Evolutionary conservation across 2,329 filamentous ascomycete genomes (phyloP), one percentile per base, ranked within the genome.

Genomic region (Dactylonectria estremocensis): DNA sequence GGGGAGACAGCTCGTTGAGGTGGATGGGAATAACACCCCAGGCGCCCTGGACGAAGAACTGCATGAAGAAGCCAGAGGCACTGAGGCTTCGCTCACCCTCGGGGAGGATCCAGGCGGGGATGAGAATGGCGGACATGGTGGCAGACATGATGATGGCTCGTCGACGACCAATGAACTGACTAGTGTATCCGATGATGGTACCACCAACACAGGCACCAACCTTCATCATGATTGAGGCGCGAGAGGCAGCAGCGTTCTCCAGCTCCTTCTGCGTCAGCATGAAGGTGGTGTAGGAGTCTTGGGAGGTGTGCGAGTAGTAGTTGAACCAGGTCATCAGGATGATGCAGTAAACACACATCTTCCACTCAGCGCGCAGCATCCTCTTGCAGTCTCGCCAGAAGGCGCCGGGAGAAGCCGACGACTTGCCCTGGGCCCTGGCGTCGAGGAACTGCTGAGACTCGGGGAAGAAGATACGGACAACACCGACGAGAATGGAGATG

Each of bases 201-300:
- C 92, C 92, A 37, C 92, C 93, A 1, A 94, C 88, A 72, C 91
- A 93, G 49, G 93, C 92, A 28, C 93, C 93, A 1, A 88, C 90
- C 82, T 95, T 95, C 90, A 94, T 94, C 66, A 95, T 80, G 72
- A 95, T 95, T n/a, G 89, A 92, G 16, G 92, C 92, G n/a, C 92
- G 89, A 8, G 88, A 92, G 5, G 92, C 91, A 1, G 85, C 86
- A 1, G 83, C 77, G 74, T 93, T 91, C 61, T 85, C 76, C 66
- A 95, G 85, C 69, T 90, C 89, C 80, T 95, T 95, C 73, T 93
- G 87, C 5, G 86, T 87, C 45, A 91, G 84, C 91, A 95, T 92
- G 78, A 95, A 94, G 3, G 93, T 95, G 0, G 93, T 94, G 83
- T 95, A 95, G 55, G 88, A 92, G 82, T 95, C 93, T 79, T 95